Percentiles rank a stretch among this genome's conserved stretches.
Conservation (phyloP, 306 rosid genomes). For the Fagus sylvatica region DNA sequence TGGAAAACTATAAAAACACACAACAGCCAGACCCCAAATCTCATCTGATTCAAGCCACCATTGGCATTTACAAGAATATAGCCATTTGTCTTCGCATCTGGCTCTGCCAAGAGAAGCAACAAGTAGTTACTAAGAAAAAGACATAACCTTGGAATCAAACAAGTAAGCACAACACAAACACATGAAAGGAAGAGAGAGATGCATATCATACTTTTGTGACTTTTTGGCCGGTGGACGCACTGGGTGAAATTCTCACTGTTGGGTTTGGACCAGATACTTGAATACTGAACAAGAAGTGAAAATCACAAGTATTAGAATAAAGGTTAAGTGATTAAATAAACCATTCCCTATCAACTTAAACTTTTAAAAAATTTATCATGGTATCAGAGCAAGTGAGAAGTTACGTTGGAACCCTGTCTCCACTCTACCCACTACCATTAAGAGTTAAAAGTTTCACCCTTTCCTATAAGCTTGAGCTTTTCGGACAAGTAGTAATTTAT, state of each 20-base stretch:
- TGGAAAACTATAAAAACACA: constrained; percentile 36
- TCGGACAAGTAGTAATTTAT: neutral
- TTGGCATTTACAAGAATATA: constrained; percentile 90
- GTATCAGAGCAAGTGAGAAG: too few species aligned
- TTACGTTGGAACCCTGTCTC: too few species aligned
- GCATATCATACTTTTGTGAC: constrained; percentile 58
- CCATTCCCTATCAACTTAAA: neutral
- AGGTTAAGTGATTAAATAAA: neutral
- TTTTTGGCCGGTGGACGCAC: constrained; percentile 60
- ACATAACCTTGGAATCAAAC: constrained; percentile 28
- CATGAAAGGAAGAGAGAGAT: constrained; percentile 20
- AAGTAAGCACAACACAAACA: constrained; percentile 1
- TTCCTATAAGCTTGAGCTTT: too few species aligned
- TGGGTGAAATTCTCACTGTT: constrained; percentile 70
- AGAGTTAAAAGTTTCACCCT: too few species aligned
- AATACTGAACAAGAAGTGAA: constrained; percentile 59
- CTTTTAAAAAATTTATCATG: too few species aligned
- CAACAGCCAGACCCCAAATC: constrained; percentile 93
- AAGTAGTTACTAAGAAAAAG: constrained; percentile 24
- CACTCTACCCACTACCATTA: too few species aligned
- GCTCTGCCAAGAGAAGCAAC: constrained; percentile 45
- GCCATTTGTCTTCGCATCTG: constrained; percentile 70
- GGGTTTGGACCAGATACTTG: constrained; percentile 70
- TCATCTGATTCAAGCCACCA: constrained; percentile 99
- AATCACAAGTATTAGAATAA: constrained; percentile 16